Conservation (phyloP, 2,329 filamentous ascomycete species). For the Apiospora saccharicola region DNA sequence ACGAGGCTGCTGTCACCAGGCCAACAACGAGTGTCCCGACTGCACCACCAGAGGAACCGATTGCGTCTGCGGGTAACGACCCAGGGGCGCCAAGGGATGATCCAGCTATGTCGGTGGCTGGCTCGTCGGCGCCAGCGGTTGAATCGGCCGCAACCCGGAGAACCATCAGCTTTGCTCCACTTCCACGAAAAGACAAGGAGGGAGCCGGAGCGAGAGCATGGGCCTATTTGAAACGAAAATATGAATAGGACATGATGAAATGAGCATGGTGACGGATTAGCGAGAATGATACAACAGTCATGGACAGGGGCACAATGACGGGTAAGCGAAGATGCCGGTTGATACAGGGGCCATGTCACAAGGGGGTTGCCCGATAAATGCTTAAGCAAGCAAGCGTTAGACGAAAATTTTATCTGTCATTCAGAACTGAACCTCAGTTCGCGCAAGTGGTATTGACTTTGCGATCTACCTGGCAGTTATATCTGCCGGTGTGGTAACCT, state of each 20-base stretch:
- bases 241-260: not conserved
- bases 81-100: not conserved
- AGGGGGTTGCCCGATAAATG: not conserved
- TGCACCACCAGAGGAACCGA: not conserved
- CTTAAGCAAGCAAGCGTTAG: slow-evolving; percentile 12
- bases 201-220: not conserved
- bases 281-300: too few species aligned
- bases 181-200: not conserved
- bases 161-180: too few species aligned
- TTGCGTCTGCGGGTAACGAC: not conserved
- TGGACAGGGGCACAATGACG: not conserved
- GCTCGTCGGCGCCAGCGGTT: too few species aligned
- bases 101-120: not conserved
- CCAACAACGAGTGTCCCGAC: not conserved
- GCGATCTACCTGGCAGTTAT: not conserved
- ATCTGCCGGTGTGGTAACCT: slow-evolving; percentile 23
- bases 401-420: slow-evolving; percentile 13
- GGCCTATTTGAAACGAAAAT: not conserved
- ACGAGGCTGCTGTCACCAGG: not conserved
- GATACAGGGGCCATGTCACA: not conserved
- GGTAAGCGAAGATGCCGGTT: not conserved
- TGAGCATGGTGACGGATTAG: not conserved
- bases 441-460: slow-evolving; percentile 23
- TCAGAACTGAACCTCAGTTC: slow-evolving; percentile 22
- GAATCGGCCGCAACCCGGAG: not conserved